Base-by-base conservation (phyloP, 2,329 filamentous ascomycete genomes). In the Apiospora phragmitis region DNA sequence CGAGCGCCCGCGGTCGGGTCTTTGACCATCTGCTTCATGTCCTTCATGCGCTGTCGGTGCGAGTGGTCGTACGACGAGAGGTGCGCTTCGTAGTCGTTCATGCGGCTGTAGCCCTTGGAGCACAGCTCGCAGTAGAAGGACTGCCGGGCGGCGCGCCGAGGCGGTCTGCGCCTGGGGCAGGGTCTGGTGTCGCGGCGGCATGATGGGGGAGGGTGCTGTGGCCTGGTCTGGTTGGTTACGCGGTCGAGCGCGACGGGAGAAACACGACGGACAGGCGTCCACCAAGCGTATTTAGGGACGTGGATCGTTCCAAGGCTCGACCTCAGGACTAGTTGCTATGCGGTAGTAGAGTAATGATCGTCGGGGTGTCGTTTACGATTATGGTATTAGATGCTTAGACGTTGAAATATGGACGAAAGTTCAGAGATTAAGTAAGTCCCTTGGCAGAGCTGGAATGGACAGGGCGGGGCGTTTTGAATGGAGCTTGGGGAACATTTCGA, bases 71-170 rank as follows among this genome's bases (percentile, higher is more conserved):
- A 98, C 77, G 93, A 96, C 73, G 91, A 91, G 70, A 98, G 93
- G 81, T 99, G 96, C 9, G 95, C 92, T 82, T 98, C 95, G 81
- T 97, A 98, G 80, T 98, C 95, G 79, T 97, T 95, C 87, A 97
- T 95, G 70, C 96, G 94, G 1, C 92, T 91, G 83, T 98, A 99
- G 76, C 95, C 95, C 83, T 98, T 98, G 74, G 92, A 91, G 85
- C 96, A 98, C 69, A 98, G 89, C 51, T 91, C 89, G 85, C 92
- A 97, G 83, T 93, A 94, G 83, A 97, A 96, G 43, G 93, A 90
- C 77, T 91, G 92, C 67, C 93, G 86, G 21, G 93, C 93, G 77
- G 93, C 92, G 73, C 11, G 93, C 94, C 2, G 88, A 88, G 35
- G 86, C 84, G 29, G 88, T 90, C 76, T 89, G 87, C 70, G 88